A percentile compares a stretch with the other conserved stretches of the same genome.
These are phyloP conservation scores for Leucocoprinus birnbaumii DNA, from an alignment of 768 basidiomycete genomes.

Conservation along the genomic window DNA sequence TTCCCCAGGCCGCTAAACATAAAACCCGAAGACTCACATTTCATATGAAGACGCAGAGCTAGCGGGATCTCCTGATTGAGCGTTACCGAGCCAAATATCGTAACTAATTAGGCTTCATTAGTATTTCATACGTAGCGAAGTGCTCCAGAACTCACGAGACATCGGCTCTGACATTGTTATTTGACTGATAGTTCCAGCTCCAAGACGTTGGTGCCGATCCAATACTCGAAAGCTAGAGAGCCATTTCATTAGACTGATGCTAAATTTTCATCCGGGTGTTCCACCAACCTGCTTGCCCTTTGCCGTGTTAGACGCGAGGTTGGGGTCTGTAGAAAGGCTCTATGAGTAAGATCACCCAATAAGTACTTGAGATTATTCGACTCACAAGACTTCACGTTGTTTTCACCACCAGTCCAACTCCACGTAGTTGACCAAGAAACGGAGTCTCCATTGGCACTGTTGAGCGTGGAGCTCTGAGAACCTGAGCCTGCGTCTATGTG, in stretches of 20 bases:
- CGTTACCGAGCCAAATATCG: constrained; percentile 51
- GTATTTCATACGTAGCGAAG: neutral
- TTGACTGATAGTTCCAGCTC: constrained; percentile 45
- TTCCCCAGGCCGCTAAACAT: neutral
- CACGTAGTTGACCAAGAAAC: constrained; percentile 54
- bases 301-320: constrained; percentile 40
- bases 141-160: constrained; percentile 21
- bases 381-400: constrained; percentile 57
- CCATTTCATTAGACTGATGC: too few species aligned
- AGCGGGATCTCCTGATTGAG: constrained; percentile 42
- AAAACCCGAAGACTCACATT: constrained; percentile 34
- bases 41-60: constrained; percentile 46
- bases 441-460: constrained; percentile 31
- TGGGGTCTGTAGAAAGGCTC: constrained; percentile 36
- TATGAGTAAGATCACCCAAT: neutral
- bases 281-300: constrained; percentile 43
- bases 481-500: constrained; percentile 35
- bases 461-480: constrained; percentile 44
- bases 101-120: constrained; percentile 28
- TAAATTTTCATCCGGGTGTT: too few species aligned
- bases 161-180: constrained; percentile 49
- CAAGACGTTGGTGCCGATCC: constrained; percentile 46
- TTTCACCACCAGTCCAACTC: constrained; percentile 47
- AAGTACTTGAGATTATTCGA: neutral
- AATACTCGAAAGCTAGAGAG: constrained; percentile 35